Evolutionary conservation across 148 eudicot genomes (phyloP).

Genomic region (Vaccinium darrowii): DNA sequence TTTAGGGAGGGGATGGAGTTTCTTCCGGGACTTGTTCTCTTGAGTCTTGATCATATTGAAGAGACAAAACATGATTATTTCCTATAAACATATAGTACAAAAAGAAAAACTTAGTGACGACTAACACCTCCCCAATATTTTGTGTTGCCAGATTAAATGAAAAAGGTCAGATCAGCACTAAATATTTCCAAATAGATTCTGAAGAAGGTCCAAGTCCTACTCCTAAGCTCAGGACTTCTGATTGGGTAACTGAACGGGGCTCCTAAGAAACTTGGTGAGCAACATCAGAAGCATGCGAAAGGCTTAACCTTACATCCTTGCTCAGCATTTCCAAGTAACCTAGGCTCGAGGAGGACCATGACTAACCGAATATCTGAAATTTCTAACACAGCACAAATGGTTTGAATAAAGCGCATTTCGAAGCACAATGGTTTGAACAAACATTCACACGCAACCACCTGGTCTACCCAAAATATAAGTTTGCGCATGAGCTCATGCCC

Average conservation of each 20-base stretch:
- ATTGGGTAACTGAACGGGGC: background rate
- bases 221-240: background rate
- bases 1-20: background rate
- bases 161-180: background rate
- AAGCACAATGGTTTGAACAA: background rate
- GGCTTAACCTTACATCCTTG: background rate
- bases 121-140: no score
- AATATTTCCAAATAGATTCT: background rate
- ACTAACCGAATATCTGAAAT: background rate
- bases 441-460: background rate
- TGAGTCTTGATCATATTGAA: background rate
- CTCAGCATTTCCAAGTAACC: background rate
- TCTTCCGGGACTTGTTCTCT: background rate
- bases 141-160: background rate
- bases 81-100: background rate
- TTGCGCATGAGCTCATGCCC: background rate
- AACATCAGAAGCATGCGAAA: background rate
- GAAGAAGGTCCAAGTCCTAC: background rate
- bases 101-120: no score
- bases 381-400: background rate
- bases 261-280: background rate
- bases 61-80: background rate
- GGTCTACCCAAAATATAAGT: background rate
- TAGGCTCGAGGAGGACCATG: background rate
- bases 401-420: background rate